Evolutionary conservation across 106 monocot species (phyloP), one percentile per base, ranked within the genome.

Genomic region (Phalaenopsis equestris): DNA sequence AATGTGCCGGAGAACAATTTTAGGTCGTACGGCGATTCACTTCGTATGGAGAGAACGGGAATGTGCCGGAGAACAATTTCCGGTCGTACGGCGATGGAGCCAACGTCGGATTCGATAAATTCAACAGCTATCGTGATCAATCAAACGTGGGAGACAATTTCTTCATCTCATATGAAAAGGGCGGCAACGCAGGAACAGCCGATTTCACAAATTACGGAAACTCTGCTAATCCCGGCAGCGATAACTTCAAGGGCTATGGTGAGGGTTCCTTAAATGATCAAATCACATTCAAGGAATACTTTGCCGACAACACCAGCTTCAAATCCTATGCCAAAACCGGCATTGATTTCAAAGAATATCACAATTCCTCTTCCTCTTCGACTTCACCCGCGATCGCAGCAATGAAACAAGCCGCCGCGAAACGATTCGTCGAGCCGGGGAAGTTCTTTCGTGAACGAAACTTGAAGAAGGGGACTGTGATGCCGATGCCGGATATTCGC

Each of bases 1-100:
- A 99, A 99, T 76, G 98, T n/a, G n/a, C 95, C 24, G 98, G 98
- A 17, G 94, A 94, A n/a, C 81, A 88, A 94, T 79, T 72, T 37
- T 52, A n/a, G n/a, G n/a, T n/a, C n/a, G n/a, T n/a, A n/a, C n/a
- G n/a, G n/a, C n/a, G n/a, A n/a, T 99, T 99, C 88, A 16, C 82
- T 2, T 99, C 98, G 58, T 99, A 99, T 80, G 90, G 70, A 39
- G 93, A 93, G 83, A 57, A 80, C 1, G 88, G 67, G 0, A 88
- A 82, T 76, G 30, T 30, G 81, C n/a, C 36, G 87, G 80, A 10
- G 19, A 89, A 88, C 64, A 80, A 55, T 39, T 99, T 99, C 87
- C 84, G 87, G 73, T 75, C 81, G 15, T 99, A 95, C 87, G 93
- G 86, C 64, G 75, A 88, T 77, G 88, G 84, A 65, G 86, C 84